phyloP scores from a whole-genome alignment of 176 grass and related monocot genomes.

The Oryza nivara region DNA sequence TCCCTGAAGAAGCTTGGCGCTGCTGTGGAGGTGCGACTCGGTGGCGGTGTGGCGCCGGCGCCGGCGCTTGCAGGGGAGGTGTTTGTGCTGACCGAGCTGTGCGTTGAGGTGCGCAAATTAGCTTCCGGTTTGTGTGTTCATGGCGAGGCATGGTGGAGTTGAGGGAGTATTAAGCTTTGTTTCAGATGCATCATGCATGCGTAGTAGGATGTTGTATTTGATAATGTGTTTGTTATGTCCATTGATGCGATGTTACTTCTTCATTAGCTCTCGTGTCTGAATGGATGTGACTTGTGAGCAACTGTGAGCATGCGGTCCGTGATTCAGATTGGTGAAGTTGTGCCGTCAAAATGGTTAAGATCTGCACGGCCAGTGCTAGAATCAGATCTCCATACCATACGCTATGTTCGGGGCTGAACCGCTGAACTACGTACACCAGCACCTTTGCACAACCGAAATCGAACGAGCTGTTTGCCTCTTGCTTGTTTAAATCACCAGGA shows the following conservation, averaged over 20 bases:
- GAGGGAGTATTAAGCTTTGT: neutral
- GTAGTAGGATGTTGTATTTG: constrained; percentile 23
- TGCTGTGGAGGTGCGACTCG: neutral
- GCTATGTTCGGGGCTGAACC: no score
- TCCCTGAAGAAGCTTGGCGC: neutral
- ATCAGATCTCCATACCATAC: neutral
- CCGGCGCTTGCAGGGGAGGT: neutral
- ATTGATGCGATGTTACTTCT: constrained; percentile 11
- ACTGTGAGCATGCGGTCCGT: neutral
- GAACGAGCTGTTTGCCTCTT: no score
- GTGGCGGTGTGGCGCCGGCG: neutral
- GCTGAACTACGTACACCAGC: no score
- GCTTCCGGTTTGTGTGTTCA: neutral
- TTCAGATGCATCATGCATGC: neutral
- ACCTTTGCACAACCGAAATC: no score
- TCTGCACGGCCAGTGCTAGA: neutral
- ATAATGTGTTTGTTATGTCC: constrained; percentile 6
- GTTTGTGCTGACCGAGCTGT: neutral
- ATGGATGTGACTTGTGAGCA: neutral
- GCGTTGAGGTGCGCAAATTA: neutral
- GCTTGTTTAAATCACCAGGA: no score
- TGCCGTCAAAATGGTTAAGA: neutral
- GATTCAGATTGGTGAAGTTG: neutral
- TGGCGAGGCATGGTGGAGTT: neutral
- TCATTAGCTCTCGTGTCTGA: neutral